A percentile compares a stretch with the other conserved stretches of the same genome.
phyloP scores from a whole-genome alignment of 306 rosid genomes.

The Lupinus albus region DNA sequence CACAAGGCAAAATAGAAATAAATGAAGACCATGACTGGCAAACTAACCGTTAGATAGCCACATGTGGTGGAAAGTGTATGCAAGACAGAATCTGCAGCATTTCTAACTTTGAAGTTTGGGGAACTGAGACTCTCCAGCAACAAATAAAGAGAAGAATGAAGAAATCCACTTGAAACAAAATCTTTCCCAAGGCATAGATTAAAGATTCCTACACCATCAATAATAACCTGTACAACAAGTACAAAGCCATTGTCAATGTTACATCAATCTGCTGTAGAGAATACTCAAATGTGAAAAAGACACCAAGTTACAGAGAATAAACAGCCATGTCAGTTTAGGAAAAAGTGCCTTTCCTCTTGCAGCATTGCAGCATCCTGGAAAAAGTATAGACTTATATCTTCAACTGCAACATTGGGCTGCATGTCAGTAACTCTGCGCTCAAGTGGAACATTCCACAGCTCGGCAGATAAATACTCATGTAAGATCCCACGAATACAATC shows the following conservation, averaged over 20 bases:
- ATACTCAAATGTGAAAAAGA: conserved; percentile 29
- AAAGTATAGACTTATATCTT: conserved; percentile 64
- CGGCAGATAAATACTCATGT: conserved; percentile 84
- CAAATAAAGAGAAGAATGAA: conserved; percentile 88
- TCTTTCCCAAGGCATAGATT: conserved; percentile 76
- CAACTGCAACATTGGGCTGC: conserved; percentile 54
- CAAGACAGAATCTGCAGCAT: conserved; percentile 74
- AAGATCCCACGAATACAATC: conserved; percentile 83
- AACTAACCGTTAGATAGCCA: conserved; percentile 69
- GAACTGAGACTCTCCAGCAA: conserved; percentile 90
- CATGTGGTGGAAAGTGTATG: conserved; percentile 64
- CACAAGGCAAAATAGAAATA: too few relatives aligned
- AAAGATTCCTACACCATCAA: conserved; percentile 87
- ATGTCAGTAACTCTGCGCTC: conserved; percentile 45
- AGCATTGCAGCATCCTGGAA: conserved; percentile 78
- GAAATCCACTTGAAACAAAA: conserved; percentile 80
- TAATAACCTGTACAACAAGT: conserved; percentile 73
- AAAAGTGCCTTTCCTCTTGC: conserved; percentile 69
- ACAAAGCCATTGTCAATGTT: conserved; percentile 41
- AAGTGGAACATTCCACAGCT: conserved; percentile 82
- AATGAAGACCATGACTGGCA: conserved; percentile 7
- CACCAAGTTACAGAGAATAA: conserved; percentile 35
- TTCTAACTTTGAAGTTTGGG: conserved; percentile 67
- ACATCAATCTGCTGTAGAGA: conserved; percentile 31
- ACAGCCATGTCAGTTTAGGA: conserved; percentile 37